These are phyloP conservation scores for Hericium rajendrae DNA, from an alignment of 768 basidiomycete species.

Conservation along the genomic window DNA sequence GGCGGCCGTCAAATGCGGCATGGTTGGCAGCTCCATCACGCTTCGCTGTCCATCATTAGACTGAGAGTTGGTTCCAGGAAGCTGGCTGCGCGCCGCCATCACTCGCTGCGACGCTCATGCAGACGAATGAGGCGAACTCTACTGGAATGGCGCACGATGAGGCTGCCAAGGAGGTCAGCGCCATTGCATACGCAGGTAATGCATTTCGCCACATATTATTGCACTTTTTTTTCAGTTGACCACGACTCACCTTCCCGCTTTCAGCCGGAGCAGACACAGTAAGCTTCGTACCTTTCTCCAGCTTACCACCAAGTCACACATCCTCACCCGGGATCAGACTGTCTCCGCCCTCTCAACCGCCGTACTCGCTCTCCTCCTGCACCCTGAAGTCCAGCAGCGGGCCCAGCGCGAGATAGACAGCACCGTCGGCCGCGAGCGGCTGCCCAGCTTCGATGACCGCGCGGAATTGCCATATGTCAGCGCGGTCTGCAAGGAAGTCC, in stretches of 20 bases:
- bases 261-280: constrained; percentile 4
- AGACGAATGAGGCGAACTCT: neutral
- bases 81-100: neutral
- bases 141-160: neutral
- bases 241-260: neutral
- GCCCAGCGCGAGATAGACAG: constrained; percentile 30
- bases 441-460: constrained; percentile 27
- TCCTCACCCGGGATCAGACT: constrained; percentile 12
- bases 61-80: neutral
- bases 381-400: constrained; percentile 11
- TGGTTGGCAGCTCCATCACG: neutral
- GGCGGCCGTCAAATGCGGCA: neutral
- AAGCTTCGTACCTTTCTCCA: too few species aligned
- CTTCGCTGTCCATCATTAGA: neutral
- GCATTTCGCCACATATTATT: neutral
- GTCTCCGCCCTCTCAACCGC: constrained; percentile 9
- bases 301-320: constrained; percentile 2
- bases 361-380: constrained; percentile 14
- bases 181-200: neutral
- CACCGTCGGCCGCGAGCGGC: constrained; percentile 22
- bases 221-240: neutral
- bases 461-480: constrained; percentile 25
- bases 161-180: neutral
- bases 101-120: neutral
- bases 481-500: constrained; percentile 30